Evolutionary conservation across 225 moss, liverwort and hornwort genomes (phyloP).

Genomic region (Pseudoscleropodium purum): DNA sequence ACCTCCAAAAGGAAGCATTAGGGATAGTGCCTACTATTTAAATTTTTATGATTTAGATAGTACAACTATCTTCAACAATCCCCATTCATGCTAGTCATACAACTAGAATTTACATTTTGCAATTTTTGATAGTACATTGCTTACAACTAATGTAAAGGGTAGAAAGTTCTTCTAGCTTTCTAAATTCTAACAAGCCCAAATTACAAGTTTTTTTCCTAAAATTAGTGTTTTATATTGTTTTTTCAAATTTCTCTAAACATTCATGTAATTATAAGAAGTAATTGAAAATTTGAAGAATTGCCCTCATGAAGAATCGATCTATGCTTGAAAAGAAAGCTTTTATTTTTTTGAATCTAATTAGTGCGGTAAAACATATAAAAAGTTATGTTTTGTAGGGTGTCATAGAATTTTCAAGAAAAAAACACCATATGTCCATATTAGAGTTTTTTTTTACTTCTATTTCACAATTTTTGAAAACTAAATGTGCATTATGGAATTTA

Average conservation of each 20-base stretch:
- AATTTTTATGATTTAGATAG: background rate
- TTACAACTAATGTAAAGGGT: background rate
- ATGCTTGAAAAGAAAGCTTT: accelerated
- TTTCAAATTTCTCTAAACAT: background rate
- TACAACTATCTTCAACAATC: accelerated
- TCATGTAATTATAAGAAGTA: background rate
- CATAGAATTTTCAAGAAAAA: background rate
- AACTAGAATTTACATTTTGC: accelerated
- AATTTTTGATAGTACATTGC: background rate
- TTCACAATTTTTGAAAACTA: background rate
- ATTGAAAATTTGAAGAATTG: background rate
- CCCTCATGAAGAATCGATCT: background rate
- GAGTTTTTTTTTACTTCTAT: background rate
- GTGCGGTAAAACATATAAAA: background rate
- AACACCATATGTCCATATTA: background rate
- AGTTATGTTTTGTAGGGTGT: background rate
- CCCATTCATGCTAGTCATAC: background rate
- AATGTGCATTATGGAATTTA: too few species aligned
- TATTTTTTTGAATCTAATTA: background rate
- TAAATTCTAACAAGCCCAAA: background rate
- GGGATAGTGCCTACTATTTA: accelerated
- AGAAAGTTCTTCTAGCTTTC: background rate
- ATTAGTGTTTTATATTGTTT: background rate
- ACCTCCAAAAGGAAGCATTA: accelerated
- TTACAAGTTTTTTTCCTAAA: background rate